Evolutionary conservation across 2,329 filamentous ascomycete species (phyloP), one percentile per base, ranked within the genome.

Genomic region (Leptographium flavum): DNA sequence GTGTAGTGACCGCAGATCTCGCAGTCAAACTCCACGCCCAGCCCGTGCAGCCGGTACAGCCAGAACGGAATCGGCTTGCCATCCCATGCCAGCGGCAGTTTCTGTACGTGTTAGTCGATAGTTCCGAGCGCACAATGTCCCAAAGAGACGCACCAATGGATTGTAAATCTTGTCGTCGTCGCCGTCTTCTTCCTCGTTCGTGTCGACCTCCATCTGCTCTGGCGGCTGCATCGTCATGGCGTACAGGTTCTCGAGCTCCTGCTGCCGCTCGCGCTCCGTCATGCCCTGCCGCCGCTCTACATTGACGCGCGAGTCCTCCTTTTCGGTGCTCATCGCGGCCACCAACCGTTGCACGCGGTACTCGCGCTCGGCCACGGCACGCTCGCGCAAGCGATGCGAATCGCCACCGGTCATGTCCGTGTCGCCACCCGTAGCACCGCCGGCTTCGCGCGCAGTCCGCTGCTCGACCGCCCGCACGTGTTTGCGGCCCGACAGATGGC

Each of bases 31-130:
- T 98, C 92, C 13, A 94, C 87, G 9, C 92, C 92, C 23, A 98
- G 69, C 1, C 92, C 92, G 58, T 98, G 92, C 15, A 98, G 73
- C 55, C 95, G 92, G 71, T 96, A 98, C 15, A 98, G 74, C 92
- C 92, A 98, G 69, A 92, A 98, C 0, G 93, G 92, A 55, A 98
- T 98, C 0, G 93, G 92, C 60, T 98, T 98, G 55, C 93, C 92
- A 54, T 98, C 92, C 93, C 93, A 98, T 3, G 87, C 90, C 8
- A 98, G 73, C 0, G 92, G 92, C 2, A 98, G 72, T 60, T 98
- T 98, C 44, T 49, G 10, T 5, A 27, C 2, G 22, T 25, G 22
- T 25, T 8, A 19, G 4, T 35, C 9, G 8, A 11, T 10, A 3
- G 19, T 13, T 14, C 17, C 10, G 23, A 30, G 5, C 13, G 14